Evolutionary conservation across 192 early-diverging fungal genomes (phyloP), one percentile per base, ranked within the genome.

Genomic region (Coemansia erecta): DNA sequence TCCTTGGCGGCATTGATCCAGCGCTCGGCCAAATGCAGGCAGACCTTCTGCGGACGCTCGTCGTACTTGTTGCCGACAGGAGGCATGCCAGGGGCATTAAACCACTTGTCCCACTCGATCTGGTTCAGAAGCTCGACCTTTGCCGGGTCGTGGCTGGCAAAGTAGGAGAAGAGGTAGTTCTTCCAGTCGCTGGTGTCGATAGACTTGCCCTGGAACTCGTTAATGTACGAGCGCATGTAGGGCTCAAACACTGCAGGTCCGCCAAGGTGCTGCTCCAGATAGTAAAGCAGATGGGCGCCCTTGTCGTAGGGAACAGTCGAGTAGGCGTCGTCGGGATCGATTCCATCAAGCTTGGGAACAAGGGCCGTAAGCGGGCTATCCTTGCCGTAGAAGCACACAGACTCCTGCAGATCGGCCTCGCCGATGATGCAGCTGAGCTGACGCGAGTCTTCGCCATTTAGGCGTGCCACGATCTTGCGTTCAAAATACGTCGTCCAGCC

Each of bases 401-500:
- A 85, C 63, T 92, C 88, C 35, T 82, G 52, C 53, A 98, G 73
- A 19, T 88, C 83, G 52, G 87, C 84, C 52, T 85, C 80, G 1
- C 94, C 95, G 37, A 96, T 85, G 37, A 97, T 88, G 67, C 94
- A 88, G 50, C 81, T 81, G 61, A 98, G 94, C 62, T 97, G 90
- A 18, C 85, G 76, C 8, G 77, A 80, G 28, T 83, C 77, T 61
- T 93, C 87, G 52, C 94, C 93, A 59, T 88, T 82, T 31, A 95
- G 81, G 4, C 89, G 82, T 37, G 85, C 88, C 40, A 87, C 57
- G 48, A 98, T 96, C 80, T 94, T 95, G 67, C 94, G 86, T 78
- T 98, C 93, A 52, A 93, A 82, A 71, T 92, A 95, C 19, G 94
- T 85, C 6, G 94, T 97, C 82, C 92, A 94, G 54, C 96, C 95